phyloP scores from a whole-genome alignment of 1,139 yeast genomes.

The Chernovozyma aurita region DNA sequence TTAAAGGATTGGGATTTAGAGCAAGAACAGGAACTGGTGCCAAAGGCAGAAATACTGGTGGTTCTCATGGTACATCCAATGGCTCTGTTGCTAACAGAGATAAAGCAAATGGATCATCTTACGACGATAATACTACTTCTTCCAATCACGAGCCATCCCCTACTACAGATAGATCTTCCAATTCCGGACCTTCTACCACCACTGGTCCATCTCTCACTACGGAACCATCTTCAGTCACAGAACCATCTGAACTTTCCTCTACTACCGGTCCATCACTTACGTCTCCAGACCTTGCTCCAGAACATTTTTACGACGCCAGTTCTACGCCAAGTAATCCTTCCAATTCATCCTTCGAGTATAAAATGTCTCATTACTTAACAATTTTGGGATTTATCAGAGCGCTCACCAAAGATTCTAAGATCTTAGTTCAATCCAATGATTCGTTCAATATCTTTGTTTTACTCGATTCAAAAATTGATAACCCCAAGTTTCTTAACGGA shows the following conservation, averaged over 20 bases:
- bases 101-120: too few relatives aligned
- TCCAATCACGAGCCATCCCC: too few relatives aligned
- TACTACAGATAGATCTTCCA: neutral
- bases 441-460: slow-evolving; percentile 30
- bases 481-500: slow-evolving; percentile 36
- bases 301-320: neutral
- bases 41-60: neutral
- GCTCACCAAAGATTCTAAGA: slow-evolving; percentile 27
- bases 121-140: too few relatives aligned
- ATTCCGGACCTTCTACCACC: neutral
- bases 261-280: neutral
- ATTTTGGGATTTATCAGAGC: slow-evolving; percentile 46
- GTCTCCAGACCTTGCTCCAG: neutral
- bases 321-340: neutral
- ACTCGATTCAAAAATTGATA: slow-evolving; percentile 38
- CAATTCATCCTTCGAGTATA: neutral
- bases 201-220: too few relatives aligned
- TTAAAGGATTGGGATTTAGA: neutral
- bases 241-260: too few relatives aligned
- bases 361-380: slow-evolving; percentile 34
- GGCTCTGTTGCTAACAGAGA: neutral
- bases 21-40: neutral
- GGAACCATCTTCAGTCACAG: too few relatives aligned
- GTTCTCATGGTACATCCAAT: slow-evolving; percentile 3
- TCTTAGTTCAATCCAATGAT: slow-evolving; percentile 25